Evolutionary conservation across 192 early-diverging fungal species (phyloP), one percentile per base, ranked within the genome.

Genomic region (Piromyces finnis): DNA sequence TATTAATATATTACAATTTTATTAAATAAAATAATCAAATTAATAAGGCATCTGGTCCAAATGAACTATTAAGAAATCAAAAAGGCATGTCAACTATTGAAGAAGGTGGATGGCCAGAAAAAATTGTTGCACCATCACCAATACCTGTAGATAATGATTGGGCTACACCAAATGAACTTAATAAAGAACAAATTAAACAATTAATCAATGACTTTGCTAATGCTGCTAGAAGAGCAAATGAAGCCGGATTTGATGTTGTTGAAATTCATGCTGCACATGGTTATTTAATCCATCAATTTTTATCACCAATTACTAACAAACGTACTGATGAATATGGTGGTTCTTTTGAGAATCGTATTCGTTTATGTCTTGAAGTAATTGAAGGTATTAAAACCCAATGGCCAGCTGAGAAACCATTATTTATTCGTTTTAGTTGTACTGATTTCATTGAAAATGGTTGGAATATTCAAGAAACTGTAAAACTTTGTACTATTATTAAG

Each of bases 271-370:
- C 86, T 78, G 95, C 97, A 5, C 95, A 98, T 84, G 97, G 97
- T 14, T 98, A 96, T 83, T 84, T 98, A 59, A 82, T 94, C 79
- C 86, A 92, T 84, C 85, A 91, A 83, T 97, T 97, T 82, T 81
- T 96, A 22, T 93, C 92, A 26, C 92, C 93, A 5, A 79, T 94
- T 36, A 86, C 92, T 79, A 98, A 99, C 86, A 79, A 90, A 30
- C 92, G 97, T 80, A 95, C 94, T 0, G 97, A 99, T 83, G 79
- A 93, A 78, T 99, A 96, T 82, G 97, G 96, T 41, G 96, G 97
- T 0, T 91, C 91, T 4, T 91, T 96, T 32, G 93, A 96, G 81
- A 97, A 98, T 87, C 91, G 96, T 79, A 85, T 88, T 27, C 90
- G 94, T 0, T 92, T 95, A 80, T 81, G 92, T 30, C 77, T 94